Evolutionary conservation across 2,329 filamentous ascomycete genomes (phyloP).

Genomic region (Plectosphaerella plurivora): DNA sequence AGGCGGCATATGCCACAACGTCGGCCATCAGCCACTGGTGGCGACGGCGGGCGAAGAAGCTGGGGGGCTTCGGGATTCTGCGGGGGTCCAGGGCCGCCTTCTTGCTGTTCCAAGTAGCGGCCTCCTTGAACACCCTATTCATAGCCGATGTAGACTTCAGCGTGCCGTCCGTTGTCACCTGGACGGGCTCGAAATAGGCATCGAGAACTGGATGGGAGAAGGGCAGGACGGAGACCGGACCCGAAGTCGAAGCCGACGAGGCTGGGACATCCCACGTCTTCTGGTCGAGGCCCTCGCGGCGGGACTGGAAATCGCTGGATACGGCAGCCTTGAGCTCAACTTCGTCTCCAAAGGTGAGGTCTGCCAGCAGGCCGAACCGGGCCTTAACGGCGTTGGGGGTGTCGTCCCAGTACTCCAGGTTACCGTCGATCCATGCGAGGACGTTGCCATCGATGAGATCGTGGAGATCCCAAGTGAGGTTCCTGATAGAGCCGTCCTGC

Average conservation of each 20-base stretch:
- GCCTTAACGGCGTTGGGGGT: too few species aligned
- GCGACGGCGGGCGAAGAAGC: constrained; percentile 30
- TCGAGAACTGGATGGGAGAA: constrained; percentile 45
- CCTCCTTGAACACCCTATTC: constrained; percentile 39
- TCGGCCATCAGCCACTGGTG: constrained; percentile 66
- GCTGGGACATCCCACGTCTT: too few species aligned
- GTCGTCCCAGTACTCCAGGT: neutral
- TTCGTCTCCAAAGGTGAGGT: too few species aligned
- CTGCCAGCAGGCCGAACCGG: too few species aligned
- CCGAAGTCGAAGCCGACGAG: too few species aligned
- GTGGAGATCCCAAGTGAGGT: constrained; percentile 20
- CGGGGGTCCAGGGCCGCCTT: constrained; percentile 41
- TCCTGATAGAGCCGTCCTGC: neutral
- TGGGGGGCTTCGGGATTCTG: constrained; percentile 13
- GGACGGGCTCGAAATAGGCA: constrained; percentile 36
- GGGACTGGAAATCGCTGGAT: constrained; percentile 4
- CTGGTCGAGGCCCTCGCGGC: neutral
- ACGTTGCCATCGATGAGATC: constrained; percentile 27
- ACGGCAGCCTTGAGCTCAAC: too few species aligned
- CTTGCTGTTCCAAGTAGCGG: constrained; percentile 59
- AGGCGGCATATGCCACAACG: constrained; percentile 64
- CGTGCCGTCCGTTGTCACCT: constrained; percentile 24
- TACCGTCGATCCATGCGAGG: constrained; percentile 11
- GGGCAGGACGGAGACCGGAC: constrained; percentile 28
- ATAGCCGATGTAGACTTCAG: constrained; percentile 13